Conservation (phyloP, 2,329 filamentous ascomycete species). For the Venturia oleaginea region DNA sequence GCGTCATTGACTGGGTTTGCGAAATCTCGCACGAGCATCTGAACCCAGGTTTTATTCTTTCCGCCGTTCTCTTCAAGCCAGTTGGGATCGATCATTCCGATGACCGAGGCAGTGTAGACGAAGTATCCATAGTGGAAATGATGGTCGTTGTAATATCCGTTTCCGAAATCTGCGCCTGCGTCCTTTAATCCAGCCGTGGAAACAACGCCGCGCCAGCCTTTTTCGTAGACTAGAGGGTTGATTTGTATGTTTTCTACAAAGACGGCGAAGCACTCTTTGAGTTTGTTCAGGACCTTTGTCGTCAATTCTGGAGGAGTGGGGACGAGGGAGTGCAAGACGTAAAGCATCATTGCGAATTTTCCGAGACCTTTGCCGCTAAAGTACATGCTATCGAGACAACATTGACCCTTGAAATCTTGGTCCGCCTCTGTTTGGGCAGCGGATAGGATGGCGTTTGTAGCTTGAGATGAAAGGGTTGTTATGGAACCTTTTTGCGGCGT, state of each 20-base stretch:
- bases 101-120: slow-evolving; percentile 74
- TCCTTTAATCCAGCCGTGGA: slow-evolving; percentile 65
- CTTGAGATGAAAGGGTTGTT: slow-evolving; percentile 33
- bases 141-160: slow-evolving; percentile 68
- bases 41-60: slow-evolving; percentile 71
- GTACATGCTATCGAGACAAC: slow-evolving; percentile 79
- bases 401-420: slow-evolving; percentile 63
- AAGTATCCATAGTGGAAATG: slow-evolving; percentile 67
- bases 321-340: slow-evolving; percentile 30
- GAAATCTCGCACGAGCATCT: slow-evolving; percentile 72
- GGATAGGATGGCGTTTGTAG: slow-evolving; percentile 45
- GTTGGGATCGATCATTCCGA: slow-evolving; percentile 64
- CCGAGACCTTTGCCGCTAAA: slow-evolving; percentile 61
- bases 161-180: slow-evolving; percentile 73
- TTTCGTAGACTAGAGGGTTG: slow-evolving; percentile 46
- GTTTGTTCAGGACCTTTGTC: slow-evolving; percentile 38
- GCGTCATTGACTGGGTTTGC: slow-evolving; percentile 69
- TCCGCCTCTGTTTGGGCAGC: slow-evolving; percentile 62
- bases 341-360: slow-evolving; percentile 34
- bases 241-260: slow-evolving; percentile 37
- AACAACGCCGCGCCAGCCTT: slow-evolving; percentile 70
- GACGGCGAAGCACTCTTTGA: slow-evolving; percentile 37
- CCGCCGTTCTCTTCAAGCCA: slow-evolving; percentile 50
- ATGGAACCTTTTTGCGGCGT: slow-evolving; percentile 38
- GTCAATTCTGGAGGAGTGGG: slow-evolving; percentile 43